Conservation (phyloP, 2,329 filamentous ascomycete species). For the Exophiala spinifera region DNA sequence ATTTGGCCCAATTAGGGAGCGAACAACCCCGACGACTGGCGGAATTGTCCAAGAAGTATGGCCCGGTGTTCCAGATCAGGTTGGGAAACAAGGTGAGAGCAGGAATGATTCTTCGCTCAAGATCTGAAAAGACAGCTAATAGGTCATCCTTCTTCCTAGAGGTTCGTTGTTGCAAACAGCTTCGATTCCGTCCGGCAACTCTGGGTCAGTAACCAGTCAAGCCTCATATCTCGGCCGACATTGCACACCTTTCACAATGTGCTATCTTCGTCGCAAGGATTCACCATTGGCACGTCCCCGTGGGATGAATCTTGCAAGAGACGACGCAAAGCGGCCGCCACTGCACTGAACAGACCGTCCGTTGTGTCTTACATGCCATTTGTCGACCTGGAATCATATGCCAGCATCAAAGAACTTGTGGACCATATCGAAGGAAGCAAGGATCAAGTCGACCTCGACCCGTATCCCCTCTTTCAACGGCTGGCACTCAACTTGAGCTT, state of each 20-base stretch:
- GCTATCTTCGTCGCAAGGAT: conserved; percentile 44
- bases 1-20: too few species aligned
- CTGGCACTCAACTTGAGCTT: too few species aligned
- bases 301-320: conserved; percentile 78
- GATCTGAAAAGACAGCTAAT: too few species aligned
- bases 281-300: conserved; percentile 77
- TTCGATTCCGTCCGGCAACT: conserved; percentile 68
- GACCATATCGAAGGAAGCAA: too few species aligned
- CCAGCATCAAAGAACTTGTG: conserved; percentile 73
- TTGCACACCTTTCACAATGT: conserved; percentile 78
- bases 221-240: conserved; percentile 71
- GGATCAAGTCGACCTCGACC: too few species aligned
- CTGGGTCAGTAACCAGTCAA: conserved; percentile 74
- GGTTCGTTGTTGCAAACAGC: conserved; percentile 55
- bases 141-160: too few species aligned
- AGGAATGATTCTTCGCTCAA: too few species aligned
- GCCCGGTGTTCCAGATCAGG: too few species aligned
- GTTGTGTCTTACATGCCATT: conserved; percentile 77
- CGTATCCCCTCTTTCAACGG: too few species aligned
- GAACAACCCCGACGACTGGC: too few species aligned
- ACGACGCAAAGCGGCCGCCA: conserved; percentile 72
- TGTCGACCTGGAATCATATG: conserved; percentile 70
- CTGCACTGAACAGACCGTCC: conserved; percentile 70
- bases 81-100: too few species aligned
- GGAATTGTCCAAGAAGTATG: too few species aligned